These are phyloP conservation scores for Beauveria sp. DNA, from an alignment of 2,329 filamentous ascomycete species.

Conservation along the genomic window DNA sequence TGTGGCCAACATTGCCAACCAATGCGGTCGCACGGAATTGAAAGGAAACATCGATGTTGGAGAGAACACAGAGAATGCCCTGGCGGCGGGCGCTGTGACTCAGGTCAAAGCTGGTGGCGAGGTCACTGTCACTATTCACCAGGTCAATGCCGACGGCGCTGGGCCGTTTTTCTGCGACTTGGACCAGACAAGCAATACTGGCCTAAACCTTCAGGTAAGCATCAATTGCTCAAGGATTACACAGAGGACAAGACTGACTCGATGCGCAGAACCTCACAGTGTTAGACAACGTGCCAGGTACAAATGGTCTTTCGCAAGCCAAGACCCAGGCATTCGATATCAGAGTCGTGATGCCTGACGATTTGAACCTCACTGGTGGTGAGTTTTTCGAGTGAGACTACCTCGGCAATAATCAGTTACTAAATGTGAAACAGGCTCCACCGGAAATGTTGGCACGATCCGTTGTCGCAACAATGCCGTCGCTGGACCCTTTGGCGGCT, in stretches of 20 bases:
- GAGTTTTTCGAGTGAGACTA: slow-evolving; percentile 14
- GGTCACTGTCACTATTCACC: slow-evolving; percentile 24
- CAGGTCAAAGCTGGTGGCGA: slow-evolving; percentile 38
- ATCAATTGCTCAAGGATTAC: background rate
- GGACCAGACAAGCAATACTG: slow-evolving; percentile 38
- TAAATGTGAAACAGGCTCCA: slow-evolving; percentile 31
- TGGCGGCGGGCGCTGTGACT: slow-evolving; percentile 39
- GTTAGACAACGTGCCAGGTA: slow-evolving; percentile 50
- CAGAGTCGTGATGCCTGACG: slow-evolving; percentile 42
- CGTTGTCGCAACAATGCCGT: slow-evolving; percentile 51
- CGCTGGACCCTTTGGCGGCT: slow-evolving; percentile 50
- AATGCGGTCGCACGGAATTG: slow-evolving; percentile 55
- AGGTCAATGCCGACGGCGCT: slow-evolving; percentile 3
- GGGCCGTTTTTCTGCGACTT: slow-evolving; percentile 46
- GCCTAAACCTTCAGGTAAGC: slow-evolving; percentile 13
- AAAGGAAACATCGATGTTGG: slow-evolving; percentile 55
- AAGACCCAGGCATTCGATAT: slow-evolving; percentile 50
- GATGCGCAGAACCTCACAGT: slow-evolving; percentile 34
- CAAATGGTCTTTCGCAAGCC: slow-evolving; percentile 48
- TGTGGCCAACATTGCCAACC: slow-evolving; percentile 42
- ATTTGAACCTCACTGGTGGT: slow-evolving; percentile 44
- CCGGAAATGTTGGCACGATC: slow-evolving; percentile 51
- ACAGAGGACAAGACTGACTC: background rate
- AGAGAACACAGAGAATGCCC: slow-evolving; percentile 44
- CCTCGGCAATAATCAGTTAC: too few species aligned